These are phyloP conservation scores for Stagonosporopsis vannaccii DNA, from an alignment of 2,329 filamentous ascomycete genomes.

Conservation along the genomic window DNA sequence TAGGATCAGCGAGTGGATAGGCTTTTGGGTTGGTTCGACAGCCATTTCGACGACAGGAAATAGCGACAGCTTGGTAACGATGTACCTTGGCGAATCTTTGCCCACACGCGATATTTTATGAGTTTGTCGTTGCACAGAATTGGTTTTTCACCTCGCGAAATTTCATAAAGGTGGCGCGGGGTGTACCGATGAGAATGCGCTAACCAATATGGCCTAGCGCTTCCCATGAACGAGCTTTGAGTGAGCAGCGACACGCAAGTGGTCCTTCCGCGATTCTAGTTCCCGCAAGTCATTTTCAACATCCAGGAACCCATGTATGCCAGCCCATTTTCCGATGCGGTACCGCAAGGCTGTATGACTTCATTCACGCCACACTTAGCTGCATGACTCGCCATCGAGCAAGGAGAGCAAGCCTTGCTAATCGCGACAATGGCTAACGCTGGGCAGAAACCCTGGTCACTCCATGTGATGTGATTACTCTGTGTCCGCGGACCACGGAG, in stretches of 20 bases:
- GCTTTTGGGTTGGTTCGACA: slow-evolving; percentile 59
- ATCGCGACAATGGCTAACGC: slow-evolving; percentile 1
- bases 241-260: slow-evolving; percentile 3
- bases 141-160: slow-evolving; percentile 13
- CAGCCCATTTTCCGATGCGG: not conserved
- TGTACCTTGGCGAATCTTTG: slow-evolving; percentile 7
- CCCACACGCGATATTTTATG: not conserved
- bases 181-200: slow-evolving; percentile 12
- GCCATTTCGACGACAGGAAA: slow-evolving; percentile 30
- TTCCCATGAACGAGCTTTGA: not conserved
- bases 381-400: slow-evolving; percentile 6
- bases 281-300: slow-evolving; percentile 15
- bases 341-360: not conserved
- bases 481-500: not conserved
- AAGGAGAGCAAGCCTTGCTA: not conserved
- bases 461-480: not conserved
- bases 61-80: slow-evolving; percentile 12
- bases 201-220: slow-evolving; percentile 11
- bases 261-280: slow-evolving; percentile 6
- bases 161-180: slow-evolving; percentile 31
- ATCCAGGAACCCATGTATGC: slow-evolving; percentile 11
- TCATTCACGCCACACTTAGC: not conserved
- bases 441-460: not conserved
- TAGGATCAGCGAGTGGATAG: slow-evolving; percentile 82
- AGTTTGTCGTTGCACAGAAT: slow-evolving; percentile 1